A percentile compares a stretch with the other conserved stretches of the same genome.
Conservation (phyloP, 768 basidiomycete genomes). For the Astraeus odoratus region DNA sequence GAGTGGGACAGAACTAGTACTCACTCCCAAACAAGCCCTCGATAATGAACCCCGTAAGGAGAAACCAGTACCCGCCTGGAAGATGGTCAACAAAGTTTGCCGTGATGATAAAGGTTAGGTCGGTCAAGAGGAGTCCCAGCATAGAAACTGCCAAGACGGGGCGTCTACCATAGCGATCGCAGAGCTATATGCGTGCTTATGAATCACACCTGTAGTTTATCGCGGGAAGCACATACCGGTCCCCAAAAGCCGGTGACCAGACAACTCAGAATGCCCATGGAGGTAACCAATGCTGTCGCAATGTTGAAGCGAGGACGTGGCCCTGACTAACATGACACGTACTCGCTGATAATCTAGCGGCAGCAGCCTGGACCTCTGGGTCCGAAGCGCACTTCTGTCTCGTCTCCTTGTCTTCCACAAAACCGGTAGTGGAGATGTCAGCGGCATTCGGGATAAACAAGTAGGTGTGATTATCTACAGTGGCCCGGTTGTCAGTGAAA, state of each 20-base stretch:
- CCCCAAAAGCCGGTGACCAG: constrained; percentile 87
- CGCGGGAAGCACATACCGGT: constrained; percentile 42
- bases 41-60: constrained; percentile 57
- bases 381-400: constrained; percentile 50
- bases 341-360: constrained; percentile 61
- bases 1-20: constrained; percentile 11
- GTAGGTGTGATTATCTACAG: neutral
- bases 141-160: constrained; percentile 53
- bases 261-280: constrained; percentile 68
- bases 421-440: neutral
- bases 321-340: constrained; percentile 12
- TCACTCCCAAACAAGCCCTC: constrained; percentile 71
- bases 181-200: constrained; percentile 41
- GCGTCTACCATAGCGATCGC: constrained; percentile 72
- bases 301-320: neutral
- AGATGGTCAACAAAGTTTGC: constrained; percentile 48
- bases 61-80: constrained; percentile 80
- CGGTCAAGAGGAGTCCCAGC: constrained; percentile 53
- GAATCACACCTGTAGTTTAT: neutral
- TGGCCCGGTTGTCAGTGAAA: neutral
- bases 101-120: constrained; percentile 63
- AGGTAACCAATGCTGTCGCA: constrained; percentile 21
- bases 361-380: constrained; percentile 66
- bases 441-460: constrained; percentile 3
- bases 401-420: constrained; percentile 2